Evolutionary conservation across 2,329 filamentous ascomycete genomes (phyloP).

Genomic region (Drechslerella dactyloides): DNA sequence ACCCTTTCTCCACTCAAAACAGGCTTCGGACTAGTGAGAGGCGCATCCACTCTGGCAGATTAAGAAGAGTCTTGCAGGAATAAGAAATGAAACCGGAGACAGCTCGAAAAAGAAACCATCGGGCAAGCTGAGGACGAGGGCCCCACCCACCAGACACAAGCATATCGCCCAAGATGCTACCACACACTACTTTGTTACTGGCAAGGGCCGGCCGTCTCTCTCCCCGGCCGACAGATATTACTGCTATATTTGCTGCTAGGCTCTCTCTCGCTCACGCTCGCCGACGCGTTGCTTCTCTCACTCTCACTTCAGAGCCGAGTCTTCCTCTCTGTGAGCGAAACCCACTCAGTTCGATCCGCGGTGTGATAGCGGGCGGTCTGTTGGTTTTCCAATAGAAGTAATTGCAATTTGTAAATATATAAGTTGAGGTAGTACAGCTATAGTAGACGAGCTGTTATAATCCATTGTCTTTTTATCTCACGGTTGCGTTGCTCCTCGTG

Average conservation of each 20-base stretch:
- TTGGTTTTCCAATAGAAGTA: no score
- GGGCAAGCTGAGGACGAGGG: not conserved
- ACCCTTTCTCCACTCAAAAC: slow-evolving; percentile 34
- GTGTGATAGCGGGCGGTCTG: no score
- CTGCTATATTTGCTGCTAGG: slow-evolving; percentile 19
- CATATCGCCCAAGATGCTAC: not conserved
- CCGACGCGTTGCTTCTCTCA: not conserved
- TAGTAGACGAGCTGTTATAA: not conserved
- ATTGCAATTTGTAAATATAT: not conserved
- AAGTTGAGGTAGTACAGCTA: not conserved
- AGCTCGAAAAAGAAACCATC: slow-evolving; percentile 15
- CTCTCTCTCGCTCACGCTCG: slow-evolving; percentile 8
- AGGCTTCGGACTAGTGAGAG: slow-evolving; percentile 35
- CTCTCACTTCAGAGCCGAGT: not conserved
- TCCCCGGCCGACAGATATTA: slow-evolving; percentile 6
- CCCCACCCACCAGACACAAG: not conserved
- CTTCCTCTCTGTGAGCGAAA: no score
- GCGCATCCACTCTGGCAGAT: slow-evolving; percentile 46
- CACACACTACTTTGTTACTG: not conserved
- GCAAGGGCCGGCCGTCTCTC: slow-evolving; percentile 28
- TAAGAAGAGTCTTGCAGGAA: slow-evolving; percentile 48
- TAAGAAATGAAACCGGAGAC: slow-evolving; percentile 46
- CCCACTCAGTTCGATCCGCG: no score
- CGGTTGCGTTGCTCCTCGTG: slow-evolving; percentile 31
- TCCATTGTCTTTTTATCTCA: not conserved